Base-by-base conservation (phyloP, 257 asterid species). In the Phtheirospermum japonicum region DNA sequence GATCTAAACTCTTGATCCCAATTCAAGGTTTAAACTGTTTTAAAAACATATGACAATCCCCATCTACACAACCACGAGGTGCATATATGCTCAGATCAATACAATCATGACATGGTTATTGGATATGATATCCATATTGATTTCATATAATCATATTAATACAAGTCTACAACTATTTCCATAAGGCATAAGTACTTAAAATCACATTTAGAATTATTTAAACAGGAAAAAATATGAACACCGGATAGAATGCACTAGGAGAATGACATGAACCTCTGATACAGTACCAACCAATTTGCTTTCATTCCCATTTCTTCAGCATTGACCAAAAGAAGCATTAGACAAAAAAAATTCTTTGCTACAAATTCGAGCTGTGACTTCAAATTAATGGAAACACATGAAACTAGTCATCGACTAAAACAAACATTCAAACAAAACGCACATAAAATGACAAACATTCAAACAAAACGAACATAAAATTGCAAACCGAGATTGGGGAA, bases 1-100 rank as follows among this genome's bases (percentile, higher is more conserved):
- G 46, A 18, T 17, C 10, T 70, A 33, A 66, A 9, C n/a, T 32
- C 42, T 59, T 33, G 30, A 42, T 57, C 33, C 26, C 36, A n/a
- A n/a, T 60, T 61, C 50, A 62, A 54, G 52, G 36, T n/a, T 55
- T 32, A 13, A 61, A 58, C 51, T 2, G 5, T 51, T 65, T 19
- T 5, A 50, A 19, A 50, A 18, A 2, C 56, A 50, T 50, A 14
- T 10, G 11, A 50, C 19, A 50, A 50, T 50, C 12, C 14, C 32
- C 12, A 50, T 3, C n/a, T 13, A 50, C 31, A 19, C 39, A 8
- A 33, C 56, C n/a, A 7, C 13, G 28, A 4, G 5, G 26, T 46
- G 8, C 16, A 46, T 14, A 17, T 14, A 46, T 17, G 23, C 23
- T 16, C 23, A 2, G 6, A 46, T 46, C 23, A 46, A 46, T 20